Evolutionary conservation across 2,329 filamentous ascomycete genomes (phyloP).

Genomic region (Knufia petricola): DNA sequence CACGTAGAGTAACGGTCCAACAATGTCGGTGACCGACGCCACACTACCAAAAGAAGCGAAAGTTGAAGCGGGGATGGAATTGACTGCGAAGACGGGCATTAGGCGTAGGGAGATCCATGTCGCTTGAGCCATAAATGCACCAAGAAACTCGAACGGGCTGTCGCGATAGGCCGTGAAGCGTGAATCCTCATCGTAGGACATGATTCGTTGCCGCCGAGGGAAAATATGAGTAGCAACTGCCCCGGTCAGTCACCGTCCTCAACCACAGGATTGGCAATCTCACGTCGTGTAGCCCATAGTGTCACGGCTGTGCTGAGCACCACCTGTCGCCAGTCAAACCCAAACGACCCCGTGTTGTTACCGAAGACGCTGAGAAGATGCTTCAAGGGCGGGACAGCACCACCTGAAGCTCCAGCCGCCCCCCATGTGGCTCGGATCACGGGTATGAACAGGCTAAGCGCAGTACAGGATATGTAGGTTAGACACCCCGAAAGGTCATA

Average conservation of each 20-base stretch:
- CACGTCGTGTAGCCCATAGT: too few species aligned
- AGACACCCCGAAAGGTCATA: constrained; percentile 59
- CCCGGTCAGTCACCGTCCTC: too few species aligned
- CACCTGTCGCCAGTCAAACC: constrained; percentile 54
- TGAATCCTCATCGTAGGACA: constrained; percentile 50
- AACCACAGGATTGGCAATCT: too few species aligned
- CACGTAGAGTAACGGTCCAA: constrained; percentile 27
- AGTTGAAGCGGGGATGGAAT: constrained; percentile 48
- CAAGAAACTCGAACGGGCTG: constrained; percentile 44
- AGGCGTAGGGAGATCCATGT: constrained; percentile 60
- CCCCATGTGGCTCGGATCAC: constrained; percentile 48
- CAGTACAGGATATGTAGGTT: constrained; percentile 56
- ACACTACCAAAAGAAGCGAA: constrained; percentile 31
- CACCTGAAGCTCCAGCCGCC: constrained; percentile 33
- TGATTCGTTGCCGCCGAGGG: too few species aligned
- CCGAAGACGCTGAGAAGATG: constrained; percentile 39
- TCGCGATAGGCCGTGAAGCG: constrained; percentile 47
- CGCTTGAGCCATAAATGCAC: constrained; percentile 52
- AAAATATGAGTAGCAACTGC: too few species aligned
- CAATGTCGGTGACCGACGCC: too few species aligned
- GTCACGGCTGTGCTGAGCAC: constrained; percentile 46
- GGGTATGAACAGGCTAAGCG: constrained; percentile 53
- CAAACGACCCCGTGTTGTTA: constrained; percentile 32
- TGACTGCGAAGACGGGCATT: constrained; percentile 55
- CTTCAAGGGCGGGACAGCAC: constrained; percentile 36